Evolutionary conservation across 345 rosid species (phyloP), one percentile per base, ranked within the genome.

Genomic region (Gossypium mustelinum): DNA sequence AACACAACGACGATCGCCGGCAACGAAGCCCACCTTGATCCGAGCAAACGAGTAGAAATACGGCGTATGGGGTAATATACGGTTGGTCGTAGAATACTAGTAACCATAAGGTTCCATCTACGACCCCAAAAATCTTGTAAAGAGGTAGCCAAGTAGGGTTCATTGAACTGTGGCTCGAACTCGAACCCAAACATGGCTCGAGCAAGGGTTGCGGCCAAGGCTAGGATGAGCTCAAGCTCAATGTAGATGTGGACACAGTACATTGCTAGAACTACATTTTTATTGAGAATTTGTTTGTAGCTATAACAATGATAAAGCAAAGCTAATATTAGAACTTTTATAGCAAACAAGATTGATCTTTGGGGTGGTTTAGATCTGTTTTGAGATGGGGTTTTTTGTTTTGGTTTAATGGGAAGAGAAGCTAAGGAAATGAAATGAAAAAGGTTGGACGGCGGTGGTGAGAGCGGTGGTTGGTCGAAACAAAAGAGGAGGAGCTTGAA

Each of bases 121-220:
- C 76, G 84, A 20, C 97, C 83, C 98, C 97, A 94, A 51, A 94
- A 92, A 79, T 90, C 94, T 75, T 94, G 98, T 1, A 94, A 76
- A 2, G 96, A 90, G 59, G 92, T 86, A 39, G 94, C 17, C 3
- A 89, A 80, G 79, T 84, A 87, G 1, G 92, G 97, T 68, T 87
- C 89, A 39, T 86, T 80, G 70, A 89, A 91, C 64, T 85, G 90
- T 12, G 90, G 96, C 71, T 89, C 89, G 7, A 88, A 73, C 68
- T 89, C 89, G 61, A 82, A 73, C 11, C 96, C 89, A 0, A 81
- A 69, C 1, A 89, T 54, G 75, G 77, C 76, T 34, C 77, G 79
- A 56, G 85, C 89, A 0, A 88, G 85, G 50, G 63, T n/a, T 2
- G 83, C 81, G 20, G 55, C 22, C 6, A 79, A 14, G 76, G 79